These are phyloP conservation scores for Skeletonema potamos DNA, from an alignment of 108 stramenopile genomes.

Conservation along the genomic window DNA sequence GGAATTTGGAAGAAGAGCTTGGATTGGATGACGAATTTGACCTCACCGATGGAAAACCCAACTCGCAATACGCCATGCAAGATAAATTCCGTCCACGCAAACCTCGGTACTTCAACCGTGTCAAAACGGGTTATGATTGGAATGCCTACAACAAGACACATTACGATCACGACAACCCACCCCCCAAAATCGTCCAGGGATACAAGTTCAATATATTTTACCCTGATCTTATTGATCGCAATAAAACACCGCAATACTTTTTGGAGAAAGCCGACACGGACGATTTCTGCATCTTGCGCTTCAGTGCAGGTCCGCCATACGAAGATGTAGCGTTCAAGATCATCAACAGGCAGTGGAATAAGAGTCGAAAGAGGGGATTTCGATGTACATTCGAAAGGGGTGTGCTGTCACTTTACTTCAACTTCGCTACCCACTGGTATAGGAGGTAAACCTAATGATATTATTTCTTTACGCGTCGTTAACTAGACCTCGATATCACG, in stretches of 20 bases:
- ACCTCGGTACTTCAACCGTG: slow-evolving; percentile 98
- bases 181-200: slow-evolving; percentile 99
- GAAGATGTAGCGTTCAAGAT: slow-evolving; percentile 99
- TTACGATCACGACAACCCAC: slow-evolving; percentile 98
- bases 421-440: slow-evolving; percentile 96
- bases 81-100: slow-evolving; percentile 96
- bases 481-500: slow-evolving; percentile 64
- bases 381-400: slow-evolving; percentile 97
- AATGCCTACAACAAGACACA: slow-evolving; percentile 99
- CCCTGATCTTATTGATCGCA: slow-evolving; percentile 97
- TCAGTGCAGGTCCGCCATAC: slow-evolving; percentile 97
- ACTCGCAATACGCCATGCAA: slow-evolving; percentile 75
- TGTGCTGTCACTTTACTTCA: slow-evolving; percentile 94
- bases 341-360: slow-evolving; percentile 98
- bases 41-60: slow-evolving; percentile 14
- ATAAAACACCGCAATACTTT: slow-evolving; percentile 91
- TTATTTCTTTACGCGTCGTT: neutral
- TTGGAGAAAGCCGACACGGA: slow-evolving; percentile 89
- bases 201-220: slow-evolving; percentile 99
- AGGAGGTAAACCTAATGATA: slow-evolving; percentile 65
- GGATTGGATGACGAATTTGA: slow-evolving; percentile 75
- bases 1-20: slow-evolving; percentile 88
- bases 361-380: slow-evolving; percentile 91
- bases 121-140: slow-evolving; percentile 98
- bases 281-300: slow-evolving; percentile 96